Conservation (phyloP, 768 basidiomycete genomes). For the Serendipita sp. region DNA sequence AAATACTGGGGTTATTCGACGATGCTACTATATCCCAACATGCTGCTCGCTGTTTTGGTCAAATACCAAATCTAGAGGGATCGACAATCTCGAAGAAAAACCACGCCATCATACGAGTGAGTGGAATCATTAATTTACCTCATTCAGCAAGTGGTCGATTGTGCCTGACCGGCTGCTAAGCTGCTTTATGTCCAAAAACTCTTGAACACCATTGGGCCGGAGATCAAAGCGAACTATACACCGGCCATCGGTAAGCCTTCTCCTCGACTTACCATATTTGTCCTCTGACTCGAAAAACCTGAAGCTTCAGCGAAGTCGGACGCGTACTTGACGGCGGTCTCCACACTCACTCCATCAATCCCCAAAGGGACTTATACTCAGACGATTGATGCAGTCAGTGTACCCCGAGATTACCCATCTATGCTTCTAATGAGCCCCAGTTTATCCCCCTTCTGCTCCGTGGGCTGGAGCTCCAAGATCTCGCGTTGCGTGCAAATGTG, state of each 20-base stretch:
- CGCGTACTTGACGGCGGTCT: constrained; percentile 68
- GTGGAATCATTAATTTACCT: constrained; percentile 10
- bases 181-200: constrained; percentile 61
- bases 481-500: constrained; percentile 57
- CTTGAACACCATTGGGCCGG: constrained; percentile 53
- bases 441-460: constrained; percentile 78
- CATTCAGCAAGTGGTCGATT: constrained; percentile 17
- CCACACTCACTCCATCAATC: constrained; percentile 60
- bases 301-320: constrained; percentile 29
- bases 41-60: constrained; percentile 62
- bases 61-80: constrained; percentile 41
- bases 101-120: constrained; percentile 60
- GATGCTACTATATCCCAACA: constrained; percentile 50
- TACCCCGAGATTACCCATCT: constrained; percentile 20
- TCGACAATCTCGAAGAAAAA: constrained; percentile 58
- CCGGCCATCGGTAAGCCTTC: constrained; percentile 31
- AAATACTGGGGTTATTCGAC: constrained; percentile 52
- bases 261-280: neutral
- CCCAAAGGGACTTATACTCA: constrained; percentile 59
- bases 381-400: constrained; percentile 37
- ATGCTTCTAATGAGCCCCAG: constrained; percentile 25
- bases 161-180: constrained; percentile 15
- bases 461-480: constrained; percentile 62
- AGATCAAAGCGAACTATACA: constrained; percentile 51
- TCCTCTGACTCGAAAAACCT: neutral